Percentiles rank a stretch among this genome's conserved stretches.
Evolutionary conservation across 1,139 yeast species (phyloP).

Genomic region (Candida tetrigidarum): DNA sequence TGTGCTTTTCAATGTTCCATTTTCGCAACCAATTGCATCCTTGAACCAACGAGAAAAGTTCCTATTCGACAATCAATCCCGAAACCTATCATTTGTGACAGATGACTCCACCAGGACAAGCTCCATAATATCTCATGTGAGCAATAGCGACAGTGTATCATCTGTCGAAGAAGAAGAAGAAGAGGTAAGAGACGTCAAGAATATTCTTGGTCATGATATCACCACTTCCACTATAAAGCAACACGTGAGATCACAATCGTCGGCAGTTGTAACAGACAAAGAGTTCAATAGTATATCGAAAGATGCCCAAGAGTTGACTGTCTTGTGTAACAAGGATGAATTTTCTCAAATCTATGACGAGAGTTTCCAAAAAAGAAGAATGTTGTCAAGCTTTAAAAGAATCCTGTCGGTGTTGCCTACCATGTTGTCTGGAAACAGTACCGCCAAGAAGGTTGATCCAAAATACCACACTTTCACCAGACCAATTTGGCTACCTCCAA

Average conservation of each 20-base stretch:
- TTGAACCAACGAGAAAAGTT: slow-evolving; percentile 31
- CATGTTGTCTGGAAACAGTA: neutral
- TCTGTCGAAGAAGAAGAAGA: slow-evolving; percentile 21
- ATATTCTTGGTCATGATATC: neutral
- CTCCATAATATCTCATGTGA: slow-evolving; percentile 39
- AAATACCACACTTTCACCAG: slow-evolving; percentile 54
- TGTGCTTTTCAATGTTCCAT: slow-evolving; percentile 65
- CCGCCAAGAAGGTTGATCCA: slow-evolving; percentile 14
- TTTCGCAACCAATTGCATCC: slow-evolving; percentile 52
- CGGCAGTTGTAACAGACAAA: slow-evolving; percentile 6
- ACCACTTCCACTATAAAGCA: neutral
- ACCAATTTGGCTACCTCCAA: slow-evolving; percentile 73
- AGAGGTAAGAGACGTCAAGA: too few species aligned
- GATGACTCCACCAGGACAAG: slow-evolving; percentile 48
- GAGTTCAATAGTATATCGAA: slow-evolving; percentile 32
- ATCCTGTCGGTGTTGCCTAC: slow-evolving; percentile 7
- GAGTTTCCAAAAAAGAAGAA: slow-evolving; percentile 34
- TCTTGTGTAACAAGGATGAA: slow-evolving; percentile 39
- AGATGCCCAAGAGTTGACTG: slow-evolving; percentile 56
- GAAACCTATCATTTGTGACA: slow-evolving; percentile 28
- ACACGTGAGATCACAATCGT: neutral
- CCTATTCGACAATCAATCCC: slow-evolving; percentile 24
- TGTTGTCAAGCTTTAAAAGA: slow-evolving; percentile 29
- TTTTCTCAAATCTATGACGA: slow-evolving; percentile 44
- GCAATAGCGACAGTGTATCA: slow-evolving; percentile 24